These are phyloP conservation scores for Parachlorella kessleri DNA, from an alignment of 139 green algal genomes.

Conservation along the genomic window DNA sequence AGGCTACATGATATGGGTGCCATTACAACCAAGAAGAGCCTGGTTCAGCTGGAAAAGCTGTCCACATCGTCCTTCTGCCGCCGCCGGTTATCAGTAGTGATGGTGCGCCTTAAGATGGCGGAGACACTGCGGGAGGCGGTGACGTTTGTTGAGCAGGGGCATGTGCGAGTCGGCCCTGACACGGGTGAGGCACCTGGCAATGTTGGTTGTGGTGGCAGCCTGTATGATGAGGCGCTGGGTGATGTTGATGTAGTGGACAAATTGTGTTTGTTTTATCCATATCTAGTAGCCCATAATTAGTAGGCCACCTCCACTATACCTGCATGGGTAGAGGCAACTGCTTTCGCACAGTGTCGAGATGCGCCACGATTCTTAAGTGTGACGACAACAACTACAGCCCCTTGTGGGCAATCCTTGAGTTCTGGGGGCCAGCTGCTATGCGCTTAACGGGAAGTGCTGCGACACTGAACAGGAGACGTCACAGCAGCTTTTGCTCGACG, in stretches of 20 bases:
- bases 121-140: constrained; percentile 90
- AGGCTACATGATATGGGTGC: constrained; percentile 94
- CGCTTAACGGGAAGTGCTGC: too few species aligned
- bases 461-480: too few species aligned
- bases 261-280: too few species aligned
- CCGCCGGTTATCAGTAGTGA: constrained; percentile 89
- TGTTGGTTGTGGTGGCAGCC: background rate
- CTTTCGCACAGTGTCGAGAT: too few species aligned
- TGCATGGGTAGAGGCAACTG: too few species aligned
- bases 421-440: too few species aligned
- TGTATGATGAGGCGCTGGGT: background rate
- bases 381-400: too few species aligned
- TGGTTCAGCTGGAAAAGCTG: constrained; percentile 93
- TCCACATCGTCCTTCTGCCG: constrained; percentile 91
- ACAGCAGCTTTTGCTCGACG: too few species aligned
- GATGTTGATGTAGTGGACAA: background rate
- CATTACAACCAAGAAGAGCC: constrained; percentile 90
- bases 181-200: constrained; percentile 41
- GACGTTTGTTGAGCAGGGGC: constrained; percentile 97
- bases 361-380: too few species aligned
- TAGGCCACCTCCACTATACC: too few species aligned
- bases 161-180: constrained; percentile 94
- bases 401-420: too few species aligned
- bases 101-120: constrained; percentile 90
- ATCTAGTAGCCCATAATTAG: too few species aligned